Percentiles rank a stretch among this genome's conserved stretches.
Conservation (phyloP, 192 early-diverging fungal species). For the Coemansia sp. region DNA sequence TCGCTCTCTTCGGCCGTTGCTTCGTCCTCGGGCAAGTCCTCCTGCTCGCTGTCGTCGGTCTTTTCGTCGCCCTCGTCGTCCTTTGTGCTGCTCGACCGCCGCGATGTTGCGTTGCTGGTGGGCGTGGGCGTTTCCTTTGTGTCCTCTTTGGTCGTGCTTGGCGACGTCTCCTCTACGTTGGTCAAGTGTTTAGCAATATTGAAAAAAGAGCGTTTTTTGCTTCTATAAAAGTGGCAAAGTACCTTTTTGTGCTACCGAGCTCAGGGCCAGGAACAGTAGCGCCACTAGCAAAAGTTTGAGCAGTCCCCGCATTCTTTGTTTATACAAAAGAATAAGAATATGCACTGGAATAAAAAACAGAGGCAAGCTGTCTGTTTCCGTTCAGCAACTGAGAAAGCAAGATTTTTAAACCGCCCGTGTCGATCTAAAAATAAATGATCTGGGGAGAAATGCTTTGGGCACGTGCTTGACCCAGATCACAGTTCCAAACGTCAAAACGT, state of each 20-base stretch:
- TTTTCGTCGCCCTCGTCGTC: not conserved
- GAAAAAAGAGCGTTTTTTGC: no score
- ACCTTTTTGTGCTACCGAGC: conserved; percentile 25
- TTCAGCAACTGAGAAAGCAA: not conserved
- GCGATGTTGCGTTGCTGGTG: not conserved
- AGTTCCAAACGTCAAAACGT: no score
- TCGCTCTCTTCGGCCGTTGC: conserved; percentile 12
- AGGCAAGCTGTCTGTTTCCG: not conserved
- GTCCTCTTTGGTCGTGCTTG: not conserved
- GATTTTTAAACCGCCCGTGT: not conserved
- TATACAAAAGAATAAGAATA: not conserved
- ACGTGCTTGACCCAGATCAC: no score
- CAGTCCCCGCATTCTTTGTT: conserved; percentile 34
- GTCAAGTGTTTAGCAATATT: not conserved
- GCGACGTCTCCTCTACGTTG: not conserved
- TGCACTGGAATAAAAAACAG: conserved; percentile 7
- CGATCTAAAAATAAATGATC: conserved; percentile 5
- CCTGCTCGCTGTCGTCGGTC: conserved; percentile 9
- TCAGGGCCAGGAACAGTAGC: conserved; percentile 27
- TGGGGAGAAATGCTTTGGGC: not conserved
- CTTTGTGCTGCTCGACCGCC: conserved; percentile 1
- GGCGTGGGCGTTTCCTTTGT: conserved; percentile 6
- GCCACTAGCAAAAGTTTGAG: conserved; percentile 27
- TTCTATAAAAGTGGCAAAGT: not conserved
- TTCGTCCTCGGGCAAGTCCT: not conserved